A percentile compares a stretch with the other conserved stretches of the same genome.
These are phyloP conservation scores for Penicillium sclerotiorum DNA, from an alignment of 2,329 filamentous ascomycete genomes.

Conservation along the genomic window DNA sequence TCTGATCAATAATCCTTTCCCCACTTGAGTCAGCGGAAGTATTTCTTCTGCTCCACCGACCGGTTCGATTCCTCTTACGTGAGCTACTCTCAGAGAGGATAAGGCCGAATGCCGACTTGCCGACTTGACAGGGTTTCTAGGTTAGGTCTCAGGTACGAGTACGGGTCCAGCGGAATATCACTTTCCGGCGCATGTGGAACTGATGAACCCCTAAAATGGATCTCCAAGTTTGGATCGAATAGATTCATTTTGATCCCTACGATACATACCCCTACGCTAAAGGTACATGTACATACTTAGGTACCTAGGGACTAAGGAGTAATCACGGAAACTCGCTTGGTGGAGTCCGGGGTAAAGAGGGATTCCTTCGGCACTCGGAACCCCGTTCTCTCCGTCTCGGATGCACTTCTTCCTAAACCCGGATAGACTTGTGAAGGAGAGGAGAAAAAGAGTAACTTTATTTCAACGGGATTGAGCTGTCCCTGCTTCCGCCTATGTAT, in stretches of 20 bases:
- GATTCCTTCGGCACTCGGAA: conserved; percentile 22
- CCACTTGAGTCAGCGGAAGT: conserved; percentile 19
- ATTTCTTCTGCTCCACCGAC: conserved; percentile 3
- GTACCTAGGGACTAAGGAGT: neutral
- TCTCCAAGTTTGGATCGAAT: neutral
- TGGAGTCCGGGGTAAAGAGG: conserved; percentile 23
- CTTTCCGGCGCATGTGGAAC: neutral
- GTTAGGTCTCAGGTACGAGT: neutral
- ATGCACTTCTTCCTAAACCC: conserved; percentile 13
- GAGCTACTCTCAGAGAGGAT: conserved; percentile 2
- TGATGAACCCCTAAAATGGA: neutral
- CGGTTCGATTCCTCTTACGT: conserved; percentile 18
- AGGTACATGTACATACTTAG: neutral
- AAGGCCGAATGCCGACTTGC: conserved; percentile 27
- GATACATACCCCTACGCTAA: neutral
- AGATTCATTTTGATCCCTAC: neutral
- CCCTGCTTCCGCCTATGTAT: no score
- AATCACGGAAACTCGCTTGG: neutral
- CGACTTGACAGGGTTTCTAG: conserved; percentile 1
- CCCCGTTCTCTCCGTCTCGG: conserved; percentile 22
- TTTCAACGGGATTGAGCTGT: no score
- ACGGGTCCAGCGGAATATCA: neutral
- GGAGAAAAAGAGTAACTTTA: no score
- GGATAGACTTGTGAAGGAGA: neutral
- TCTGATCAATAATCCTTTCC: no score